These are phyloP conservation scores for Globisporangium spiculum DNA, from an alignment of 352 stramenopile species.

Conservation along the genomic window DNA sequence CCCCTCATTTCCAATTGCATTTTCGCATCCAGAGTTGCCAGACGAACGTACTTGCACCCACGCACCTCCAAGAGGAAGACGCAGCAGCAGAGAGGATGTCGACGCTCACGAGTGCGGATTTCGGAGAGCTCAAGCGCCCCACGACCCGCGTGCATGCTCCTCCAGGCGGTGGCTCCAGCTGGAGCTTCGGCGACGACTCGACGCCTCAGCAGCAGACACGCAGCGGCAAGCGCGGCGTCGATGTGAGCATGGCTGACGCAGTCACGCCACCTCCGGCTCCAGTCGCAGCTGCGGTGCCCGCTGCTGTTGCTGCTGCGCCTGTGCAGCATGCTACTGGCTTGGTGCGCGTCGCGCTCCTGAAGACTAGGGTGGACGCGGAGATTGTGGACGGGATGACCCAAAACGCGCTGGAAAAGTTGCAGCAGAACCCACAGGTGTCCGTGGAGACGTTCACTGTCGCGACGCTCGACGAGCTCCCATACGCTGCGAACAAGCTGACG, in stretches of 20 bases:
- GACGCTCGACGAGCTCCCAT: constrained; percentile 75
- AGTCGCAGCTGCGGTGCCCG: constrained; percentile 17
- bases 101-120: constrained; percentile 80
- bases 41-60: background rate
- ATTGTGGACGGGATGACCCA: constrained; percentile 68
- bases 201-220: constrained; percentile 19
- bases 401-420: constrained; percentile 54
- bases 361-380: constrained; percentile 71
- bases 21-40: background rate
- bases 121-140: constrained; percentile 80
- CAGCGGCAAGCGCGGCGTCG: constrained; percentile 18
- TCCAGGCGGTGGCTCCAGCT: constrained; percentile 73
- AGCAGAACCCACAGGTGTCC: constrained; percentile 29
- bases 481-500: constrained; percentile 80
- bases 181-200: constrained; percentile 54
- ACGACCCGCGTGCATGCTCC: constrained; percentile 81
- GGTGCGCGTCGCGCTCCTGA: constrained; percentile 69
- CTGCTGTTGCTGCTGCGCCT: constrained; percentile 12
- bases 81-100: constrained; percentile 41
- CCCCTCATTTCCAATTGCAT: constrained; percentile 3
- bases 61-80: background rate
- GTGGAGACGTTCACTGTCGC: constrained; percentile 72
- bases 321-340: constrained; percentile 2
- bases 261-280: constrained; percentile 11
- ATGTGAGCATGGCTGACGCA: background rate